Percentiles rank a stretch among this genome's conserved stretches.
These are phyloP conservation scores for Fusarium graminum DNA, from an alignment of 2,329 filamentous ascomycete species.

Conservation along the genomic window DNA sequence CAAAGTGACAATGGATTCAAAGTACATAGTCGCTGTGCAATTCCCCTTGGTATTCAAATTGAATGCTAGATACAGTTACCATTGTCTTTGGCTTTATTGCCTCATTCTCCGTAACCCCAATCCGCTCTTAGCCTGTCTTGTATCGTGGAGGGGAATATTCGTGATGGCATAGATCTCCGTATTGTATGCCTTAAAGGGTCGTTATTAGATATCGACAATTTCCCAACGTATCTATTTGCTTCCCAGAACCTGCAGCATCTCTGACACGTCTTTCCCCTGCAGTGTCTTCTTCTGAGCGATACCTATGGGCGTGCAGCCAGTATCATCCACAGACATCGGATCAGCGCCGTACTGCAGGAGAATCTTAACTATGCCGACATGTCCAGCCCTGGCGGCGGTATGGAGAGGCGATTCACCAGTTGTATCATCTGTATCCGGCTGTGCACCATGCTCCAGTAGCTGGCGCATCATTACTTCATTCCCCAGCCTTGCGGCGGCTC, in stretches of 20 bases:
- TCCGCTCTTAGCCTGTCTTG: too few relatives aligned
- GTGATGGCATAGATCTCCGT: too few relatives aligned
- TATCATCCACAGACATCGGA: accelerated
- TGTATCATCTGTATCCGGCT: background rate
- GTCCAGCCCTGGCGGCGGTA: background rate
- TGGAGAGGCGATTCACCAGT: background rate
- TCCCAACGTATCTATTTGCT: too few relatives aligned
- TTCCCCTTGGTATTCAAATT: too few relatives aligned
- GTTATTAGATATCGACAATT: too few relatives aligned
- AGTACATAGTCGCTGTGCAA: too few relatives aligned
- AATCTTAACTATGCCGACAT: background rate
- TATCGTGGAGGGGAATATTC: too few relatives aligned
- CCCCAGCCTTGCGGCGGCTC: accelerated
- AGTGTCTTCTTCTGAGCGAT: background rate
- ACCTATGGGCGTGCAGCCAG: background rate
- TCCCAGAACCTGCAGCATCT: background rate
- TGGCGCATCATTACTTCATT: background rate
- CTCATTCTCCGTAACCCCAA: too few relatives aligned
- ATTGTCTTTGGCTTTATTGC: too few relatives aligned
- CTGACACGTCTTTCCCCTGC: background rate
- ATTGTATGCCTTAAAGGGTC: too few relatives aligned
- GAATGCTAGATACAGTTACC: too few relatives aligned
- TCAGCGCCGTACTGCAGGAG: background rate
- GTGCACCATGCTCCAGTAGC: background rate
- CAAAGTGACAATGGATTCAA: too few relatives aligned